Base-by-base conservation (phyloP, 345 rosid species). In the Syzygium aqueum region DNA sequence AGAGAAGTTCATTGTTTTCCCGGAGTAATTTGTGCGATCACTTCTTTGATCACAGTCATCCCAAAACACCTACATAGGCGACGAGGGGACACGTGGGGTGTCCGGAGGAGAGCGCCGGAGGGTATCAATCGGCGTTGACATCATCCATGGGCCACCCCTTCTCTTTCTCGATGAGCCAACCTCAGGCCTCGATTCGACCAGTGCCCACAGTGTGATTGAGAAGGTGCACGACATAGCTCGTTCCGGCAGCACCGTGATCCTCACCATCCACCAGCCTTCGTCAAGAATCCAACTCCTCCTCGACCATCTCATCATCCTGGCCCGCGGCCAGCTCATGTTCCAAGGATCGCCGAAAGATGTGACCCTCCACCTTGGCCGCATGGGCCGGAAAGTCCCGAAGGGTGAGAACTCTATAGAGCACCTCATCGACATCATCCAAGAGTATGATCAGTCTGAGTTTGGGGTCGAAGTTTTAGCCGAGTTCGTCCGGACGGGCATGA, bases 161-260 rank as follows among this genome's bases (percentile, higher is more conserved):
- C 93, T 94, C 27, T 93, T 94, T 87, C 91, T 94, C 3, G 96
- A 94, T n/a, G 96, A 94, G 91, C 96, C 96, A n/a, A 93, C 96
- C 33, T 94, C 95, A 13, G 95, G 97, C 19, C 93, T 94, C 7
- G 95, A 94, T 89, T 95, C 97, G 11, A 92, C 94, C 46, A 94
- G 94, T 84, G 97, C 97, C 83, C 84, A 95, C 77, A 94, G 91
- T 21, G 94, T 95, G 9, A 91, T 95, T 5, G 96, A 95, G 84
- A 95, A 94, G 88, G 95, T 95, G 13, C 94, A 93, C 54, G 90
- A 90, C 93, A 95, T 94, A 10, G 95, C 96, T 3, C 92, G 93
- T 16, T 88, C 94, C 3, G 96, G 96, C 23, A 94, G 96, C 90
- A 95, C 95, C 1, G 97, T 93, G 40, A 90, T 95, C 89, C 94